Conservation (phyloP, 768 basidiomycete species). For the Mycena kentingensis region DNA sequence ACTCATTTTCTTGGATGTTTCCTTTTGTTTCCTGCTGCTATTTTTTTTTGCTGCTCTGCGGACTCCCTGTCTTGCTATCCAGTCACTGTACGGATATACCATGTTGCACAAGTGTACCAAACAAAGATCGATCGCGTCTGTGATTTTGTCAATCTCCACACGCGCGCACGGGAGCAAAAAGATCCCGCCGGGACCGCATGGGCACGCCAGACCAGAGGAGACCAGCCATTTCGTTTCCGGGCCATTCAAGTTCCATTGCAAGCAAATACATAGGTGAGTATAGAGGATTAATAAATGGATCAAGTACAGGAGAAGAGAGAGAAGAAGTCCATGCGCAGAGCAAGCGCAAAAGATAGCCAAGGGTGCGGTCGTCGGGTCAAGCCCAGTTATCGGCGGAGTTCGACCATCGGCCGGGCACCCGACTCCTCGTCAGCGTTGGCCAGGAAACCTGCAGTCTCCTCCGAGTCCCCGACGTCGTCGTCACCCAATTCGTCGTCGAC, state of each 20-base stretch:
- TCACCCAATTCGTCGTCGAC: slow-evolving; percentile 54
- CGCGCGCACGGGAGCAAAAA: no score
- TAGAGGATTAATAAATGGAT: slow-evolving; percentile 8
- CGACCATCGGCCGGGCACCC: slow-evolving; percentile 9
- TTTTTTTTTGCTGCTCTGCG: slow-evolving; percentile 24
- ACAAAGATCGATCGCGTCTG: no score
- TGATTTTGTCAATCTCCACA: not conserved
- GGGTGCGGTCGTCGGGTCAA: no score
- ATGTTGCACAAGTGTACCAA: no score
- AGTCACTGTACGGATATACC: slow-evolving; percentile 25
- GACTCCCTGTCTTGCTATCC: slow-evolving; percentile 20
- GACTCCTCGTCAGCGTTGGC: slow-evolving; percentile 3
- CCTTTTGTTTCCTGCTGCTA: slow-evolving; percentile 29
- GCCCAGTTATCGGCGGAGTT: slow-evolving; percentile 1
- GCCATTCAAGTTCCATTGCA: no score
- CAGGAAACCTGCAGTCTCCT: slow-evolving; percentile 18
- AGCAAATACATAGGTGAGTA: slow-evolving; percentile 16
- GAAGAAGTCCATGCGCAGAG: not conserved
- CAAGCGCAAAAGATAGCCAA: not conserved
- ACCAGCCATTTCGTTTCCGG: no score
- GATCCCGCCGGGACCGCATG: no score
- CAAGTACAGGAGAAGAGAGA: not conserved
- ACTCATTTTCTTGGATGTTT: slow-evolving; percentile 14
- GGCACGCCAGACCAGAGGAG: no score
- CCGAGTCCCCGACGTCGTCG: slow-evolving; percentile 26